These are phyloP conservation scores for Gaeumannomyces tritici DNA, from an alignment of 2,329 filamentous ascomycete genomes.

Conservation along the genomic window DNA sequence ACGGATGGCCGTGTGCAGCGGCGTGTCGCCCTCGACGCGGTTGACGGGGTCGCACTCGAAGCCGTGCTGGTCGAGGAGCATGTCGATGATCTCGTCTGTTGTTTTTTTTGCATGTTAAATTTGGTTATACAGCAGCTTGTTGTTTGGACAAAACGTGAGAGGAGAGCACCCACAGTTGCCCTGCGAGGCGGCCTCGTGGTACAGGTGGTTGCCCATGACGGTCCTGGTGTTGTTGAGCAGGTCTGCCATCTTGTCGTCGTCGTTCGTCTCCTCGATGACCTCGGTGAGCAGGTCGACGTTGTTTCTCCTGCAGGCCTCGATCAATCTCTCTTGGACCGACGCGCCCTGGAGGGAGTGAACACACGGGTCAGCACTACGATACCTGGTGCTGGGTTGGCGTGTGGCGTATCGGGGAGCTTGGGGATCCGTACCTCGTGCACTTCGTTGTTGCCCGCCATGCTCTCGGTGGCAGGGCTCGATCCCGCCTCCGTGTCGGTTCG, in stretches of 20 bases:
- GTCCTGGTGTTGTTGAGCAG: conserved; percentile 82
- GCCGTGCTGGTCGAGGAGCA: conserved; percentile 72
- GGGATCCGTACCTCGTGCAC: conserved; percentile 20
- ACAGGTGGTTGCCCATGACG: conserved; percentile 76
- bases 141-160: neutral
- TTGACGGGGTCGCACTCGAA: conserved; percentile 77
- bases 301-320: conserved; percentile 90
- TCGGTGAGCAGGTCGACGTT: conserved; percentile 78
- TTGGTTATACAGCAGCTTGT: too few species aligned
- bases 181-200: conserved; percentile 78
- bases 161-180: conserved; percentile 62
- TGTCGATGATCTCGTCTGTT: conserved; percentile 71
- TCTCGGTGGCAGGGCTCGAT: neutral
- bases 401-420: neutral
- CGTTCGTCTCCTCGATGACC: conserved; percentile 52
- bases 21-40: conserved; percentile 64
- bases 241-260: conserved; percentile 53
- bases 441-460: conserved; percentile 19
- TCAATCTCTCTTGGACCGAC: conserved; percentile 71
- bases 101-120: neutral
- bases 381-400: neutral
- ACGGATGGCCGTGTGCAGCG: conserved; percentile 68
- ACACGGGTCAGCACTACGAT: neutral
- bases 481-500: neutral
- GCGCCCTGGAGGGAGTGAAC: conserved; percentile 58